A percentile compares a stretch with the other conserved stretches of the same genome.
Conservation (phyloP, 306 rosid species). For the Castanea sativa region DNA sequence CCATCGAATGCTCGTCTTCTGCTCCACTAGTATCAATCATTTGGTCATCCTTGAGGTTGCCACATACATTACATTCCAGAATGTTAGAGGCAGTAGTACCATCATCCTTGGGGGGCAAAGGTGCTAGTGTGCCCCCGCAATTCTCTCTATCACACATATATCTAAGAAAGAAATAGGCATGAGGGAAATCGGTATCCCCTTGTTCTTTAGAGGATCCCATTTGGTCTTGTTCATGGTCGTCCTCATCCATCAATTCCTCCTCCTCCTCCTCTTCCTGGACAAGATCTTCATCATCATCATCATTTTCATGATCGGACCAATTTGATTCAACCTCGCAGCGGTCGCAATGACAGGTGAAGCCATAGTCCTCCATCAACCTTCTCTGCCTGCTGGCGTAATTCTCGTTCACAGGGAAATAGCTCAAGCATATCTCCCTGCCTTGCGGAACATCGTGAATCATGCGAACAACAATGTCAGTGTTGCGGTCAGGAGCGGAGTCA, state of each 20-base stretch:
- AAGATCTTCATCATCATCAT: conserved; percentile 30
- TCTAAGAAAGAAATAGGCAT: conserved; percentile 75
- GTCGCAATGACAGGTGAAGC: conserved; percentile 71
- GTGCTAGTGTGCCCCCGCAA: conserved; percentile 86
- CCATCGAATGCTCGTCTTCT: conserved; percentile 13
- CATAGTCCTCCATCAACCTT: conserved; percentile 68
- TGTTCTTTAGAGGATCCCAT: conserved; percentile 28
- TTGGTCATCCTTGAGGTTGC: conserved; percentile 45
- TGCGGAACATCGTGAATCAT: conserved; percentile 79
- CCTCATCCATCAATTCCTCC: conserved; percentile 25
- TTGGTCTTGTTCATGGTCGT: conserved; percentile 18
- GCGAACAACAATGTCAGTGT: conserved; percentile 61
- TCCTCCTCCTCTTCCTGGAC: conserved; percentile 43
- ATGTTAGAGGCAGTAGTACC: conserved; percentile 34
- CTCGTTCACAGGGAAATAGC: conserved; percentile 58
- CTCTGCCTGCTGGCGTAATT: conserved; percentile 26
- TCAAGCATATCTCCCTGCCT: conserved; percentile 82
- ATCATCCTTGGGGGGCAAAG: conserved; percentile 55
- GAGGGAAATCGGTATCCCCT: conserved; percentile 61
- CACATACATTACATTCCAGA: conserved; percentile 82
- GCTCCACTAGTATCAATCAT: conserved; percentile 15
- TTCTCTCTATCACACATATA: conserved; percentile 68
- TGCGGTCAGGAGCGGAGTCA: conserved; percentile 33
- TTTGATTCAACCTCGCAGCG: conserved; percentile 70
- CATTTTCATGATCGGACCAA: conserved; percentile 66